phyloP scores from a whole-genome alignment of 495 filamentous ascomycete genomes.

The Staphylotrichum longicolle region DNA sequence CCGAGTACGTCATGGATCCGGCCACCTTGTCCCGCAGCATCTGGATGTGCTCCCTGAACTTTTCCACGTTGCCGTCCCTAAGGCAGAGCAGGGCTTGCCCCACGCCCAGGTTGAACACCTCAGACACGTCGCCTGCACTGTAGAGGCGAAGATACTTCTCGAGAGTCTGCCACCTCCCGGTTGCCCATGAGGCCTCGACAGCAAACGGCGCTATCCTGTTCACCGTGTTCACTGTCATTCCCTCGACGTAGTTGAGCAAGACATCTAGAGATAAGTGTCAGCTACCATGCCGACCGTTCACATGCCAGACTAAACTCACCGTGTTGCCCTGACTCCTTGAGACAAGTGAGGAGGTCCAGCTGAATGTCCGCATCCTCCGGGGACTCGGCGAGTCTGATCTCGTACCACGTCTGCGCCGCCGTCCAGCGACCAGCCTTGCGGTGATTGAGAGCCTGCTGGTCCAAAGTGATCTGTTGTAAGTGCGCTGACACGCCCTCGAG shows the following conservation, averaged over 20 bases:
- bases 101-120: slow-evolving; percentile 80
- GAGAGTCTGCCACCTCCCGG: slow-evolving; percentile 72
- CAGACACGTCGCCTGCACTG: slow-evolving; percentile 50
- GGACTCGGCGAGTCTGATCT: slow-evolving; percentile 74
- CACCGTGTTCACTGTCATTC: slow-evolving; percentile 55
- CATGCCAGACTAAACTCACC: slow-evolving; percentile 47
- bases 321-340: slow-evolving; percentile 90
- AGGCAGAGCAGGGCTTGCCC: slow-evolving; percentile 69
- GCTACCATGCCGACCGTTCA: neutral
- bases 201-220: slow-evolving; percentile 71
- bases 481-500: slow-evolving; percentile 91
- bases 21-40: slow-evolving; percentile 67
- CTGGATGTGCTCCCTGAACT: slow-evolving; percentile 59
- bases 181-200: slow-evolving; percentile 88
- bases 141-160: slow-evolving; percentile 61
- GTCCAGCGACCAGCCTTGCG: slow-evolving; percentile 93
- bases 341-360: slow-evolving; percentile 77
- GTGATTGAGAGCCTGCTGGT: slow-evolving; percentile 90
- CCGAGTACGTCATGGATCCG: slow-evolving; percentile 66
- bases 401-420: slow-evolving; percentile 98
- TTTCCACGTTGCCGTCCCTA: slow-evolving; percentile 49
- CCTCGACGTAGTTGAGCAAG: slow-evolving; percentile 78
- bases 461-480: slow-evolving; percentile 74
- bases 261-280: slow-evolving; percentile 57
- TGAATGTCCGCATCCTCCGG: slow-evolving; percentile 76